Percentiles rank a stretch among this genome's conserved stretches.
These are phyloP conservation scores for Piper longum DNA, from an alignment of 164 flowering plant genomes.

Conservation along the genomic window DNA sequence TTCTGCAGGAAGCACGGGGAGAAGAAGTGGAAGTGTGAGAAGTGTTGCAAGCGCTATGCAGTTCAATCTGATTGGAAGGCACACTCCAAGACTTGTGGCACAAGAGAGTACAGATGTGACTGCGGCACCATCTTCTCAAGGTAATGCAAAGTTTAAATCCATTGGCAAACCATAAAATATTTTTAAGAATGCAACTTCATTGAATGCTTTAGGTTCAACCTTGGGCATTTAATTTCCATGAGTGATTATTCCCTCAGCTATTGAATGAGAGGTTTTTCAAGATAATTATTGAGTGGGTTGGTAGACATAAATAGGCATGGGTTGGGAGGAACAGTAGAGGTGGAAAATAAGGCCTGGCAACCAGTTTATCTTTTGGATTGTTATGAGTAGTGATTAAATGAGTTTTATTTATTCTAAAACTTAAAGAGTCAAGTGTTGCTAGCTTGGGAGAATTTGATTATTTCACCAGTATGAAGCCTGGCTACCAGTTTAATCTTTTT, in stretches of 20 bases:
- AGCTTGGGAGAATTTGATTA: neutral
- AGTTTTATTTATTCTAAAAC: neutral
- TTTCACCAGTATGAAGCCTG: neutral
- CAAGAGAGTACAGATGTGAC: conserved; percentile 93
- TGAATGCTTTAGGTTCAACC: neutral
- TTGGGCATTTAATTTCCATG: neutral
- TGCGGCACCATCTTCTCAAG: conserved; percentile 98
- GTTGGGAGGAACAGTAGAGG: neutral
- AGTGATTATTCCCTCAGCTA: neutral
- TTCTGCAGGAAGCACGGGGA: conserved; percentile 28
- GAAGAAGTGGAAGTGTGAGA: conserved; percentile 37
- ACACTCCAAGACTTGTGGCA: conserved; percentile 93
- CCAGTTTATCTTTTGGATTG: too few relatives aligned
- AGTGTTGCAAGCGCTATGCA: conserved; percentile 38
- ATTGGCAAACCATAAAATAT: neutral
- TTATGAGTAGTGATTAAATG: neutral
- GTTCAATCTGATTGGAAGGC: conserved; percentile 96
- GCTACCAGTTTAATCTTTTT: neutral
- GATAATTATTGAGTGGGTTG: too few relatives aligned
- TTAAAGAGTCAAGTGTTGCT: too few relatives aligned
- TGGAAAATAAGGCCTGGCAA: too few relatives aligned
- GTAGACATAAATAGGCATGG: neutral
- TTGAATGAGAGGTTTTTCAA: too few relatives aligned
- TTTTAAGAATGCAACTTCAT: neutral
- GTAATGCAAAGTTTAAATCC: conserved; percentile 19